Evolutionary conservation across 495 filamentous ascomycete genomes (phyloP), one percentile per base, ranked within the genome.

Genomic region (Penicillium flavigenum): DNA sequence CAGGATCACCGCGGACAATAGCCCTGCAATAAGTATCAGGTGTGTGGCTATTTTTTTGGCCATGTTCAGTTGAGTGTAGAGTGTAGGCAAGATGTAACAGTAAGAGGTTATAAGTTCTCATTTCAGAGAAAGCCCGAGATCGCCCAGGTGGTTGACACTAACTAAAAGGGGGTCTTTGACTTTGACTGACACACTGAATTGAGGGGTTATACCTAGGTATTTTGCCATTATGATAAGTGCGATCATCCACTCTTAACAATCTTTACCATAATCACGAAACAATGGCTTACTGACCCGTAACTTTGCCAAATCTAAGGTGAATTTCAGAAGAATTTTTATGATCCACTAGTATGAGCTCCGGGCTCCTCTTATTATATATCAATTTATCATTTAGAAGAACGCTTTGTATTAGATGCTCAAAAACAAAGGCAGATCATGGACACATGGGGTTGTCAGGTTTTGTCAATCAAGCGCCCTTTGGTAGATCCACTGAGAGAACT

Each of bases 401-500:
- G 22, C 4, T 27, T 46, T 27, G 24, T 20, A 46, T 27, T 46
- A 46, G 12, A 46, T 27, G 29, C 44, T 9, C 44, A 26, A 46
- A 46, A 46, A 2, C 44, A n/a, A 46, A 46, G 44, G 22, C 22
- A 46, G 44, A 8, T 29, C 44, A 46, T 46, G 44, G 22, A 46
- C 22, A 46, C 44, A 46, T 46, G 44, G 44, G 22, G 12, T n/a
- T 27, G 22, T 46, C 44, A 46, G 34, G 19, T 29, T 27, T 57
- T 34, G 34, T 47, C 34, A 29, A 9, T 59, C 54, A 75, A 27
- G 26, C 26, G 67, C 68, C 58, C 65, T 74, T 42, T 61, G 67
- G 64, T 83, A 83, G 36, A 80, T 47, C 83, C 83, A 84, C 46
- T 71, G 72, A 22, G 79, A 66, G 61, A 86, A 76, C 54, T 63